A percentile compares a stretch with the other conserved stretches of the same genome.
Conservation (phyloP, 2,329 filamentous ascomycete genomes). For the Trichoderma koningii region DNA sequence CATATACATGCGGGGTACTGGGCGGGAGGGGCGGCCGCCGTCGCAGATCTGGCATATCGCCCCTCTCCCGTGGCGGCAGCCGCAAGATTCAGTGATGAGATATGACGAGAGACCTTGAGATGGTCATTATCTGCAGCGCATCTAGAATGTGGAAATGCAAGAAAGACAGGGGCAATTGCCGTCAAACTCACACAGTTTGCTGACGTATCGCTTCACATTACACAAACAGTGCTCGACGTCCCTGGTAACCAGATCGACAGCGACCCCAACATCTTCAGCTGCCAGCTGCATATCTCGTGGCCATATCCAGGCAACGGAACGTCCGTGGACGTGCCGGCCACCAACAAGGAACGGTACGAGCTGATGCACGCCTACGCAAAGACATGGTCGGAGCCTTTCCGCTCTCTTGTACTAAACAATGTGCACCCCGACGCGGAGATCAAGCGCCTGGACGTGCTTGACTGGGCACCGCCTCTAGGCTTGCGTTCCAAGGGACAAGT, state of each 20-base stretch:
- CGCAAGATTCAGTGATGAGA: conserved; percentile 8
- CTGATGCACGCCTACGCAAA: conserved; percentile 49
- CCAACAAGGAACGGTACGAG: conserved; percentile 42
- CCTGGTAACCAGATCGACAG: conserved; percentile 45
- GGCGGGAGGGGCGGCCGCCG: conserved; percentile 21
- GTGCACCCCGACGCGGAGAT: conserved; percentile 47
- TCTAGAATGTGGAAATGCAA: not conserved
- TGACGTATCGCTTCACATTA: not conserved
- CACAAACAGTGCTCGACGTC: conserved; percentile 49
- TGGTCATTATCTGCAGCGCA: not conserved
- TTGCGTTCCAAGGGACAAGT: conserved; percentile 45
- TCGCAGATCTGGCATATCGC: conserved; percentile 21
- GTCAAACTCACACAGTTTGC: not conserved
- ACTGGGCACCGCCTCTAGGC: conserved; percentile 48
- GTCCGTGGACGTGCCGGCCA: conserved; percentile 44
- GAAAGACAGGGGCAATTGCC: not conserved
- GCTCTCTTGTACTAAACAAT: conserved; percentile 41
- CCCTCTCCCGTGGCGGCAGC: conserved; percentile 8
- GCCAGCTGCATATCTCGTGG: conserved; percentile 57
- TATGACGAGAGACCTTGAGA: conserved; percentile 4
- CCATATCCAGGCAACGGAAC: conserved; percentile 42
- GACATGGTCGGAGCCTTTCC: conserved; percentile 55
- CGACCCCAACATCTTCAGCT: conserved; percentile 43
- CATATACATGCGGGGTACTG: not conserved
- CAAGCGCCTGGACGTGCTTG: conserved; percentile 50